These are phyloP conservation scores for Strigomonas culicis DNA, from an alignment of 208 protist genomes.

Conservation along the genomic window DNA sequence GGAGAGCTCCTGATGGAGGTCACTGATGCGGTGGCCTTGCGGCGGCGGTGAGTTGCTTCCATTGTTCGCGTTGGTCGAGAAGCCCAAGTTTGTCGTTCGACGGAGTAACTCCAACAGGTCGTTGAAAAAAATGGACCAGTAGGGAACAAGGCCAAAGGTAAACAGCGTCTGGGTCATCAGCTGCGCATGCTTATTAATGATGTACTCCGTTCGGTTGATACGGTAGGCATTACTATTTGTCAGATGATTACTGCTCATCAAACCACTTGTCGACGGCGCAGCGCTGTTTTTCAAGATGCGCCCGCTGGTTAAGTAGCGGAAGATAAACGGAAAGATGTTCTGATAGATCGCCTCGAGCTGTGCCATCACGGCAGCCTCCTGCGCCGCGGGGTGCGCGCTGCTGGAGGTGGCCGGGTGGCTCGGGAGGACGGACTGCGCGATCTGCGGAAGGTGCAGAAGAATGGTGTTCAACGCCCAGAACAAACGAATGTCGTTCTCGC, in stretches of 20 bases:
- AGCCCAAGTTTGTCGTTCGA: not conserved
- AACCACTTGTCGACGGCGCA: no score
- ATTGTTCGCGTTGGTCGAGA: not conserved
- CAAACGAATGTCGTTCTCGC: constrained; percentile 24
- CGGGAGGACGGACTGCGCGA: constrained; percentile 8
- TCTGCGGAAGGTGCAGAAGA: constrained; percentile 51
- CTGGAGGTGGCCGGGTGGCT: constrained; percentile 19
- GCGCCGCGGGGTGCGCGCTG: no score
- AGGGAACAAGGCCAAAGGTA: constrained; percentile 49
- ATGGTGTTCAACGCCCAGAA: constrained; percentile 88
- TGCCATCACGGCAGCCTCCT: no score
- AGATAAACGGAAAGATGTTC: constrained; percentile 65
- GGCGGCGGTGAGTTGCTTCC: not conserved
- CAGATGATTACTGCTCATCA: constrained; percentile 2
- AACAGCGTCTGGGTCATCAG: constrained; percentile 69
- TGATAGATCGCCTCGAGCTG: constrained; percentile 60
- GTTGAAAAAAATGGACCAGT: constrained; percentile 60
- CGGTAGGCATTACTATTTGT: not conserved
- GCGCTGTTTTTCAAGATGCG: not conserved
- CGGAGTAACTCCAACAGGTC: constrained; percentile 64
- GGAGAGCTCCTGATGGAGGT: not conserved
- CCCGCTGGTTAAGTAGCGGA: constrained; percentile 29
- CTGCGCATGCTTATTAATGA: constrained; percentile 85
- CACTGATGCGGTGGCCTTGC: not conserved
- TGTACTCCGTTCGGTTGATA: constrained; percentile 30